These are phyloP conservation scores for Bromus sterilis DNA, from an alignment of 176 grass and related monocot species.

Conservation along the genomic window DNA sequence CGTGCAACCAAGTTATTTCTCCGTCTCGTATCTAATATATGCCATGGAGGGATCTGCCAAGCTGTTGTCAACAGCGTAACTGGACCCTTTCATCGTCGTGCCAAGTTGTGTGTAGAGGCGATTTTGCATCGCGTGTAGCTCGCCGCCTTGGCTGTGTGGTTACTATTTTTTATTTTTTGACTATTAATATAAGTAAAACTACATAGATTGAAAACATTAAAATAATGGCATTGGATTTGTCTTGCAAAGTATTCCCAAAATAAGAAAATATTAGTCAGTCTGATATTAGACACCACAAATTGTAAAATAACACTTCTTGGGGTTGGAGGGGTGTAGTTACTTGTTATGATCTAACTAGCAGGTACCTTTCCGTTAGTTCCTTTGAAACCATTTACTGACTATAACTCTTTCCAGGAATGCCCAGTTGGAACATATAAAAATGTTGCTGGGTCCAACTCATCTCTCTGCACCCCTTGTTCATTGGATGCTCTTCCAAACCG, in stretches of 20 bases:
- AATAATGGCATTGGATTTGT: background rate
- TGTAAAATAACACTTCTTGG: background rate
- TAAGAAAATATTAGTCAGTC: background rate
- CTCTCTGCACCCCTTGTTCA: constrained; percentile 75
- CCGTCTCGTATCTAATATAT: no score
- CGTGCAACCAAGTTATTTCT: background rate
- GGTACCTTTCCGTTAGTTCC: background rate
- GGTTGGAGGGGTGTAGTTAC: background rate
- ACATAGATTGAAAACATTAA: background rate
- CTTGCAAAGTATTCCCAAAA: background rate
- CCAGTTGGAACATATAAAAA: constrained; percentile 90
- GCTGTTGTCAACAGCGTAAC: no score
- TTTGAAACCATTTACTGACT: background rate
- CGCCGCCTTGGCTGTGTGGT: no score
- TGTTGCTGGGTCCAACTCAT: constrained; percentile 72
- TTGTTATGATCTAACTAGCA: background rate
- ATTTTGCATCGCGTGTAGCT: no score
- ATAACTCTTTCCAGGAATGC: constrained; percentile 77
- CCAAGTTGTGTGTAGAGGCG: no score
- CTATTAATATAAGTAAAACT: background rate
- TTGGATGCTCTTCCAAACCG: constrained; percentile 75
- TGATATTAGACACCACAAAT: background rate
- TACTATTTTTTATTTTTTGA: background rate
- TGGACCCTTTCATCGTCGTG: no score
- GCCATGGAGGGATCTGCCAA: no score